phyloP scores from a whole-genome alignment of 441 rosid genomes.

The Rhodomyrtus psidioides region DNA sequence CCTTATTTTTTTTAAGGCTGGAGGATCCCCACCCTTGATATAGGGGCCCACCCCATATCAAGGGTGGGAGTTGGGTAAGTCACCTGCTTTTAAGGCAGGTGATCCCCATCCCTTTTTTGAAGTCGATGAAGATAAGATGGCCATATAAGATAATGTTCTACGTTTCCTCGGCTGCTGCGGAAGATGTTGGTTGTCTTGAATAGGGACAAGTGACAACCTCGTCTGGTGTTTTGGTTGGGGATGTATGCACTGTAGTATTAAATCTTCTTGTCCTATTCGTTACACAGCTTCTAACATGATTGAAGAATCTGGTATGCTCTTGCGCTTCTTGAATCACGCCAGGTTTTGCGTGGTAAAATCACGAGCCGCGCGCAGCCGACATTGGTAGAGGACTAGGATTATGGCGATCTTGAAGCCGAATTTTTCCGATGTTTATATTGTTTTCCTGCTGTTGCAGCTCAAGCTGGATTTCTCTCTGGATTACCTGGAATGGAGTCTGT shows the following conservation, averaged over 20 bases:
- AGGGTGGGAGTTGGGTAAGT: no score
- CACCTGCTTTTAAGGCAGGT: no score
- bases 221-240: not conserved
- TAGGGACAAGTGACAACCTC: not conserved
- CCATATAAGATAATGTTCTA: no score
- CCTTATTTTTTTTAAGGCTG: no score
- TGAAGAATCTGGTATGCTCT: not conserved
- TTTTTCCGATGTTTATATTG: not conserved
- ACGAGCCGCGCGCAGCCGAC: not conserved
- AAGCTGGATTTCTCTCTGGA: constrained; percentile 78
- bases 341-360: not conserved
- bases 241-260: not conserved
- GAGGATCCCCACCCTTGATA: no score
- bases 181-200: no score
- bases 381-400: not conserved
- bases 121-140: not conserved
- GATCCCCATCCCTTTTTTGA: not conserved
- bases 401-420: not conserved
- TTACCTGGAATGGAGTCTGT: constrained; percentile 73
- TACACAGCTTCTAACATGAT: not conserved
- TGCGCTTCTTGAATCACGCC: not conserved
- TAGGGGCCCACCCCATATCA: no score
- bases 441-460: constrained; percentile 31
- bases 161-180: no score
- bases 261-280: not conserved